Evolutionary conservation across 495 filamentous ascomycete genomes (phyloP), one percentile per base, ranked within the genome.

Genomic region (Penicillium daleae): DNA sequence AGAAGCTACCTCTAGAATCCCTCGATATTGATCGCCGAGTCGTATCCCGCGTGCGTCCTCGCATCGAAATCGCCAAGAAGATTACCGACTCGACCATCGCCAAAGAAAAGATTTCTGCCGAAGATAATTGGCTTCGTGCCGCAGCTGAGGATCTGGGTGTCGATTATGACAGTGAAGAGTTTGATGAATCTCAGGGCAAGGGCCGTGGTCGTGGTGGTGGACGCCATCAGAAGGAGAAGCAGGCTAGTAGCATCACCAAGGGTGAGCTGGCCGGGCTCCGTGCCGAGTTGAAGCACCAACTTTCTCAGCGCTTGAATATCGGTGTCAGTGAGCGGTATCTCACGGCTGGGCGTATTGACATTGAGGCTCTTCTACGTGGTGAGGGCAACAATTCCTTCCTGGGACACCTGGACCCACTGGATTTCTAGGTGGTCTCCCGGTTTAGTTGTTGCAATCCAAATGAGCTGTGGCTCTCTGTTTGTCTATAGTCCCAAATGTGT

Each of bases 121-220:
- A 96, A 64, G 91, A 97, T 62, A 87, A 91, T 60, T 96, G 92
- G 90, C 75, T 98, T 57, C 84, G 84, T 35, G 83, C 82, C 13
- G 95, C 93, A 0, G 96, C 95, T 2, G 92, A 97, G 54, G 95
- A 98, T 63, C 84, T 99, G 4, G 95, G 95, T 2, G 90, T 98
- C 6, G 95, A 97, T 26, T 94, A 94, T 69, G 92, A 97, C 68
- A 90, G 87, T 64, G 93, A 97, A 22, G 91, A 93, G 52, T 88
- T 95, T 52, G 87, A 90, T 61, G 75, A 80, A 42, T 83, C 84
- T 12, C 77, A 77, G 52, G 86, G 88, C 68, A 85, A 85, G 56
- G 86, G 88, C 7, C 86, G 90, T 42, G 90, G 91, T 4, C 79
- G 82, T 59, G 79, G 84, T 54, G 85, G 89, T 27, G 91, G 89